Percentiles rank a stretch among this genome's conserved stretches.
phyloP scores from a whole-genome alignment of 768 basidiomycete species.

The Boletus rubroflammeus region DNA sequence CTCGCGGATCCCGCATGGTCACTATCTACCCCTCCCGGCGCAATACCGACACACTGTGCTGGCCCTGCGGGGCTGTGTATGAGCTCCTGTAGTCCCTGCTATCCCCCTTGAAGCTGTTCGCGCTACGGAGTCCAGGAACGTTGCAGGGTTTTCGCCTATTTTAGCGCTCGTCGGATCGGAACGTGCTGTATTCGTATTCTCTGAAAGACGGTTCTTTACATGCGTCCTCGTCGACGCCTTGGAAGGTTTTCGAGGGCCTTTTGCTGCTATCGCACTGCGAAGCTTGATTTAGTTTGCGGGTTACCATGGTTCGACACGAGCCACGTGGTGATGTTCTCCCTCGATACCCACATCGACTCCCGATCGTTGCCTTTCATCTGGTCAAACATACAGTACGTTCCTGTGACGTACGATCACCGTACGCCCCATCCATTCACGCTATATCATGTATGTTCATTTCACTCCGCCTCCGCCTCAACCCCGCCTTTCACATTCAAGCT shows the following conservation, averaged over 20 bases:
- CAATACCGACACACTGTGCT: slow-evolving; percentile 14
- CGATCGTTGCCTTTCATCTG: slow-evolving; percentile 12
- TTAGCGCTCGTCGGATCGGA: background rate
- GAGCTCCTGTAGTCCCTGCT: slow-evolving; percentile 1
- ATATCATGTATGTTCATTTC: slow-evolving; percentile 9
- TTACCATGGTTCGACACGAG: background rate
- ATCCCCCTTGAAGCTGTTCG: slow-evolving; percentile 16
- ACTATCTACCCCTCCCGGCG: slow-evolving; percentile 13
- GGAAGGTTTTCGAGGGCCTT: background rate
- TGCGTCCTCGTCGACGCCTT: background rate
- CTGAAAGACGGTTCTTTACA: background rate
- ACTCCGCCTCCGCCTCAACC: slow-evolving; percentile 30
- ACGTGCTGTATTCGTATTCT: background rate
- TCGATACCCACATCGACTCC: slow-evolving; percentile 19
- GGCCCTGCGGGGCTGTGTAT: slow-evolving; percentile 17
- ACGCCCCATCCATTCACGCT: background rate
- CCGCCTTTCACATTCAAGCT: slow-evolving; percentile 19
- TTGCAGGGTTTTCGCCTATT: background rate
- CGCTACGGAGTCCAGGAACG: background rate
- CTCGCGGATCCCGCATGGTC: slow-evolving; percentile 31
- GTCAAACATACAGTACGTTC: slow-evolving; percentile 13
- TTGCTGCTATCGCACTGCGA: slow-evolving; percentile 1
- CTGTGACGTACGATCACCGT: slow-evolving; percentile 28
- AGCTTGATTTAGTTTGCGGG: background rate
- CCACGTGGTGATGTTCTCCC: slow-evolving; percentile 1